phyloP scores from a whole-genome alignment of 495 filamentous ascomycete species.

The Aspergillus steynii region DNA sequence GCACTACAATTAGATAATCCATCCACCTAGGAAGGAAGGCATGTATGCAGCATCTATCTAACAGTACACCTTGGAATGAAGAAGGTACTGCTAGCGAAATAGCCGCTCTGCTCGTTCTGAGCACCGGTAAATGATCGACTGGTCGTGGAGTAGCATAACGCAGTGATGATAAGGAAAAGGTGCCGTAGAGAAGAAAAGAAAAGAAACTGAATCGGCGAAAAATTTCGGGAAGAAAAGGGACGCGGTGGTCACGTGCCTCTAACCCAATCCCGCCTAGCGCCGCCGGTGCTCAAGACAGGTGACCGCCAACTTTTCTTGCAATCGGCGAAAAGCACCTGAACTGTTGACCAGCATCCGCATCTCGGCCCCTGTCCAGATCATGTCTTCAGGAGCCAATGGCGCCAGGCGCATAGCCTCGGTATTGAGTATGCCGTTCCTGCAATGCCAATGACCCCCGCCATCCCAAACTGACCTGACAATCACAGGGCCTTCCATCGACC shows the following conservation, averaged over 20 bases:
- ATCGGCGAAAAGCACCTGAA: conserved; percentile 12
- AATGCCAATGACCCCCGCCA: not conserved
- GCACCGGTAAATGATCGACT: conserved; percentile 67
- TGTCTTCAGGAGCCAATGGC: conserved; percentile 49
- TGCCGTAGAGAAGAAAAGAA: conserved; percentile 45
- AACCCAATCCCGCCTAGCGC: conserved; percentile 29
- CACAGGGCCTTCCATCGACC: conserved; percentile 45
- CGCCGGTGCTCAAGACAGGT: conserved; percentile 16
- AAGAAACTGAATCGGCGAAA: conserved; percentile 15
- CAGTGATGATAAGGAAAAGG: conserved; percentile 68
- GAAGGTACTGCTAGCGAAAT: conserved; percentile 76
- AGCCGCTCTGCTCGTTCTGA: conserved; percentile 56
- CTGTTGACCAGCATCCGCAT: conserved; percentile 15
- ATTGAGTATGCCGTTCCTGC: conserved; percentile 34
- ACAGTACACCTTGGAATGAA: conserved; percentile 60
- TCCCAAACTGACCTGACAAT: conserved; percentile 10
- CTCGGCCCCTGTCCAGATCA: conserved; percentile 22
- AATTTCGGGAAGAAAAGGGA: conserved; percentile 4
- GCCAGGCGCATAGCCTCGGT: conserved; percentile 45
- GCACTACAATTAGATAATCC: not conserved
- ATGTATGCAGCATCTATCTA: conserved; percentile 71
- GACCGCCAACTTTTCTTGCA: conserved; percentile 49
- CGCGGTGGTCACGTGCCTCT: conserved; percentile 31
- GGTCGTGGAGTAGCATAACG: conserved; percentile 45
- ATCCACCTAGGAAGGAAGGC: conserved; percentile 8